Evolutionary conservation across 768 basidiomycete species (phyloP).

Genomic region (Serendipita vermifera): DNA sequence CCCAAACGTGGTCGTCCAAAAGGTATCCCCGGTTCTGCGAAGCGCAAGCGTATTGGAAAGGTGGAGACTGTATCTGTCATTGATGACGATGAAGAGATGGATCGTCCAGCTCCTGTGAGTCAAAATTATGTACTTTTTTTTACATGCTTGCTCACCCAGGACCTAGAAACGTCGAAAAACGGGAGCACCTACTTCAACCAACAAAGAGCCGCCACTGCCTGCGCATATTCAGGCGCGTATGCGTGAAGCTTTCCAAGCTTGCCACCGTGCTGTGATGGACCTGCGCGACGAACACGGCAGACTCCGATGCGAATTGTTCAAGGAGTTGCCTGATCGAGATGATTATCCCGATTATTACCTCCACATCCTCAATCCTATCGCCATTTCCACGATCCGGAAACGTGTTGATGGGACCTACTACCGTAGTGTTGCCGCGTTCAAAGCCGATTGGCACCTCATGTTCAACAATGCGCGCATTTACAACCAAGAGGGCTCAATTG

Average conservation of each 20-base stretch:
- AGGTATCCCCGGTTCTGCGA: constrained; percentile 23
- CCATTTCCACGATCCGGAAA: constrained; percentile 75
- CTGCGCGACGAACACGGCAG: constrained; percentile 63
- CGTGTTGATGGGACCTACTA: constrained; percentile 51
- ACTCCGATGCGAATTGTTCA: constrained; percentile 76
- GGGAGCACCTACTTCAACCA: constrained; percentile 42
- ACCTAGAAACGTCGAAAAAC: constrained; percentile 76
- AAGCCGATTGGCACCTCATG: constrained; percentile 79
- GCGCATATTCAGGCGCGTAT: constrained; percentile 51
- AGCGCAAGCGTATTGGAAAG: constrained; percentile 61
- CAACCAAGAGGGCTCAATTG: constrained; percentile 92
- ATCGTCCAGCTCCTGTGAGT: constrained; percentile 54
- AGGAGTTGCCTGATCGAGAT: constrained; percentile 67
- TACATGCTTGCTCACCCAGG: constrained; percentile 7
- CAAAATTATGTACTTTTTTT: background rate
- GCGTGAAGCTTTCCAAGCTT: constrained; percentile 73
- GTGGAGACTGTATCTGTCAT: constrained; percentile 62
- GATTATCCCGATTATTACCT: constrained; percentile 89
- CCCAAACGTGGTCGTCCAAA: constrained; percentile 28
- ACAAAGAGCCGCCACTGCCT: constrained; percentile 12
- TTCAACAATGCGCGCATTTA: constrained; percentile 88
- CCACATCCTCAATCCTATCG: constrained; percentile 77
- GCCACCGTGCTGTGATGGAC: constrained; percentile 56
- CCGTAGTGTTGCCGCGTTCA: constrained; percentile 59
- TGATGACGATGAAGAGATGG: constrained; percentile 53